Base-by-base conservation (phyloP, 2,329 filamentous ascomycete genomes). In the Parafenestella ontariensis region DNA sequence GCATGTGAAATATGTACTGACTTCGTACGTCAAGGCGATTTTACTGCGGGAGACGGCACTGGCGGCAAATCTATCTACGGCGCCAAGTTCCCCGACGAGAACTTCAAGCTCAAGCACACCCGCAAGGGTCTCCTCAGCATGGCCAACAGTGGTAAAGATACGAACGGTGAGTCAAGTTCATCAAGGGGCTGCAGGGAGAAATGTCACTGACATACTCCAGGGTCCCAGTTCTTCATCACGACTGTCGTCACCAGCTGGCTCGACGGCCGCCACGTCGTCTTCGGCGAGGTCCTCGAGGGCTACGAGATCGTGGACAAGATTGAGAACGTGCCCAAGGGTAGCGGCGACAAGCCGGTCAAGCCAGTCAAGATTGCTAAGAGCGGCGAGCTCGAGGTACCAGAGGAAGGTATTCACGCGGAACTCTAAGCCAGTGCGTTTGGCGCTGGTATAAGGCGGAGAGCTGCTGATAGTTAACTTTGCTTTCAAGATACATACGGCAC, bases 41-140 rank as follows among this genome's bases (percentile, higher is more conserved):
- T 95, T 79, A 94, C 90, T 77, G 89, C 86, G 65, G 87, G 87
- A 54, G 90, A 95, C 70, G 85, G 90, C 71, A 93, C 90, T 61
- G 90, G 90, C 75, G 91, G 91, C 78, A 93, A 92, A 85, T 92
- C 89, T 63, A 94, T 95, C 82, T 95, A 94, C 76, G 91, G 91
- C 70, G 83, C 85, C 68, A 91, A 90, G 80, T 95, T 95, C 81
- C 79, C 86, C 63, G 91, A 96, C 71, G 91, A 96, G 87, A 95
- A 94, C 89, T 95, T 96, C 85, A 94, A 95, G 88, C 85, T 94
- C 75, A 93, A 92, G 78, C 91, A 96, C 87, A 86, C 84, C 82
- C 92, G 92, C 85, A 89, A 87, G 78, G 91, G 91, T 71, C 81
- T 91, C 46, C 82, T 95, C 64, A 92, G 82, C 83, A 82, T 67